Evolutionary conservation across 495 filamentous ascomycete genomes (phyloP).

Genomic region (Aeminium ludgeri): DNA sequence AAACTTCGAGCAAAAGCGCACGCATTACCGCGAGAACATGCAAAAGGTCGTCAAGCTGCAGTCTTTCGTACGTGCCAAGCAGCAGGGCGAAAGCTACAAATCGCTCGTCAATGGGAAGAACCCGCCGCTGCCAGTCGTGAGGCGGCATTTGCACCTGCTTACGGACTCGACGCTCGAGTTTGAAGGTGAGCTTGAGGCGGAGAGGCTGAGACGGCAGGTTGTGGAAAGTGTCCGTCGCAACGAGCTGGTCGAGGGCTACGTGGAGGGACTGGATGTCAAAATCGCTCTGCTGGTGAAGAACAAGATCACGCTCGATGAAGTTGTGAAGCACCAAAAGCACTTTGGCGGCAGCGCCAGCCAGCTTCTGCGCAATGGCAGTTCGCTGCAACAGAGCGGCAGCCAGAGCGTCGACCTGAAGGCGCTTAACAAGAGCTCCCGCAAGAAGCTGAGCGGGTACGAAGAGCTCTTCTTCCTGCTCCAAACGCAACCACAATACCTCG

Average conservation of each 20-base stretch:
- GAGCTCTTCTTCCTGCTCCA: constrained; percentile 96
- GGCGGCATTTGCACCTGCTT: constrained; percentile 91
- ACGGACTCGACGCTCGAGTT: constrained; percentile 99
- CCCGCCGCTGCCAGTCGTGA: constrained; percentile 86
- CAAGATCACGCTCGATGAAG: constrained; percentile 97
- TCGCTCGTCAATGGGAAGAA: constrained; percentile 92
- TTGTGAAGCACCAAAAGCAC: constrained; percentile 90
- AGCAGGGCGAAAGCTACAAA: constrained; percentile 96
- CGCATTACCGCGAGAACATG: constrained; percentile 90
- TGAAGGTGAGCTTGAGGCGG: constrained; percentile 94
- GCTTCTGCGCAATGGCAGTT: constrained; percentile 9
- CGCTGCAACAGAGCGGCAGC: constrained; percentile 41
- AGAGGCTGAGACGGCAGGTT: constrained; percentile 78
- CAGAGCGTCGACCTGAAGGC: constrained; percentile 77
- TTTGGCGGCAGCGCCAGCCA: constrained; percentile 48
- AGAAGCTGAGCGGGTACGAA: constrained; percentile 91
- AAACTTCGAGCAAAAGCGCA: constrained; percentile 66
- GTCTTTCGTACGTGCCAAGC: constrained; percentile 81
- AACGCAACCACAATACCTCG: constrained; percentile 89
- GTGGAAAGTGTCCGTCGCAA: constrained; percentile 95
- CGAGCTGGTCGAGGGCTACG: constrained; percentile 91
- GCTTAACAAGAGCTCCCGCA: constrained; percentile 84
- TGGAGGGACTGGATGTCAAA: constrained; percentile 96
- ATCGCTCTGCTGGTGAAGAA: constrained; percentile 97
- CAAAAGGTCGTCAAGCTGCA: constrained; percentile 97